Base-by-base conservation (phyloP, 441 rosid species). In the Syzygium malaccense region DNA sequence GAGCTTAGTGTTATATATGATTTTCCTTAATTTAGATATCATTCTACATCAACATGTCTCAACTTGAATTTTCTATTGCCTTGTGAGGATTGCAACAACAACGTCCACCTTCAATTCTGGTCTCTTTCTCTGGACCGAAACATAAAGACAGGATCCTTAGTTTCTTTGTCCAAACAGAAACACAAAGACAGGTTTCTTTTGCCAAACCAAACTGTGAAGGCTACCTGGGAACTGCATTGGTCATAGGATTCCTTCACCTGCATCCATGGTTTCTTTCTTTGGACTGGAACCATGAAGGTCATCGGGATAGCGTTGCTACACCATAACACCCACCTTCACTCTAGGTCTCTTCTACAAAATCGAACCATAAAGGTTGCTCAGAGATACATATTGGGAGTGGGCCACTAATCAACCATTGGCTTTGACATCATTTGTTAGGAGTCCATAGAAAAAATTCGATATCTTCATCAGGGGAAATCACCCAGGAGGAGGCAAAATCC, bases 151-250 rank as follows among this genome's bases (percentile, higher is more conserved):
- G 17, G 37, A 64, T 30, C 37, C 41, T 37, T 64, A 30, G 41
- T 30, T 6, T 30, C 75, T 64, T 64, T 64, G 23, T 64, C 41
- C 23, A 15, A 30, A 19, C 14, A 7, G 1, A 30, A 64, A 30
- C 75, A 64, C 19, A 64, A 64, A 30, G 37, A 64, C 8, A 55
- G 6, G 23, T 64, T 64, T 64, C 12, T 64, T 64, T 64, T 4
- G 12, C 23, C 75, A 64, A 30, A 30, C 23, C 41, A 64, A 64
- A 64, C 32, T 5, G 17, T n/a, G 33, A 14, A 62, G 19, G 19
- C 68, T n/a, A 2, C 68, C 19, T 0, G 1, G 1, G n/a, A 62
- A 20, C 23, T 0, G 0, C 25, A 8, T 55, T 7, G 57, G 4
- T 64, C 75, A 64, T 5, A 8, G 19, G 75, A 64, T 64, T 64